Evolutionary conservation across 2,329 filamentous ascomycete species (phyloP).

Genomic region (Cercospora beticola): DNA sequence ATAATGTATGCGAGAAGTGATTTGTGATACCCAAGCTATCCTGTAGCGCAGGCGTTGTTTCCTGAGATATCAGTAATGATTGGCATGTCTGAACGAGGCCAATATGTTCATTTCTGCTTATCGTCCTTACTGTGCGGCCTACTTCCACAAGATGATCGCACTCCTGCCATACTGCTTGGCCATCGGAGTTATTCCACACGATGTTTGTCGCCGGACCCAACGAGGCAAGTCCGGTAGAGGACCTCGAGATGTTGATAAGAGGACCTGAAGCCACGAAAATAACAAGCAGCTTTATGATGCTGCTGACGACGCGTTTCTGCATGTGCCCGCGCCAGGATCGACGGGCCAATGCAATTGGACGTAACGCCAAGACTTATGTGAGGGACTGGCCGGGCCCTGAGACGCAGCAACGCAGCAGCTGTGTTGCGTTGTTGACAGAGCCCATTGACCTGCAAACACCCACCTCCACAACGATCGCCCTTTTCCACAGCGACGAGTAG

Average conservation of each 20-base stretch:
- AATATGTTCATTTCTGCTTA: background rate
- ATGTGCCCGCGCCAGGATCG: background rate
- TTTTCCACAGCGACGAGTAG: background rate
- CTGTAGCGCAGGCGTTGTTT: background rate
- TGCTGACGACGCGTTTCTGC: constrained; percentile 3
- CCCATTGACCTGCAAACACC: background rate
- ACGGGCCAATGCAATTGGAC: background rate
- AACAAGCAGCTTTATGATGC: background rate
- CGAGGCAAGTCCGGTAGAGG: background rate
- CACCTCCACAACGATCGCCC: background rate
- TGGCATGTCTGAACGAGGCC: background rate
- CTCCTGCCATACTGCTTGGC: background rate
- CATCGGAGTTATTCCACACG: background rate
- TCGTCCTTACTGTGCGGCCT: background rate
- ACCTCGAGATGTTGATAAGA: background rate
- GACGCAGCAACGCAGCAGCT: background rate
- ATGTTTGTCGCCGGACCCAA: background rate
- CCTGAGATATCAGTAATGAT: background rate
- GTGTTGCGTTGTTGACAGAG: background rate
- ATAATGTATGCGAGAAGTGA: background rate
- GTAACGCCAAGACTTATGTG: constrained; percentile 1
- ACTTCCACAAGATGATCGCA: background rate
- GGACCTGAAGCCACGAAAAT: background rate
- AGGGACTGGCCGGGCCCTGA: constrained; percentile 1
- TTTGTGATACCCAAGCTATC: constrained; percentile 8